These are phyloP conservation scores for Blastobotrys mokoenaii DNA, from an alignment of 805 yeast species.

Conservation along the genomic window DNA sequence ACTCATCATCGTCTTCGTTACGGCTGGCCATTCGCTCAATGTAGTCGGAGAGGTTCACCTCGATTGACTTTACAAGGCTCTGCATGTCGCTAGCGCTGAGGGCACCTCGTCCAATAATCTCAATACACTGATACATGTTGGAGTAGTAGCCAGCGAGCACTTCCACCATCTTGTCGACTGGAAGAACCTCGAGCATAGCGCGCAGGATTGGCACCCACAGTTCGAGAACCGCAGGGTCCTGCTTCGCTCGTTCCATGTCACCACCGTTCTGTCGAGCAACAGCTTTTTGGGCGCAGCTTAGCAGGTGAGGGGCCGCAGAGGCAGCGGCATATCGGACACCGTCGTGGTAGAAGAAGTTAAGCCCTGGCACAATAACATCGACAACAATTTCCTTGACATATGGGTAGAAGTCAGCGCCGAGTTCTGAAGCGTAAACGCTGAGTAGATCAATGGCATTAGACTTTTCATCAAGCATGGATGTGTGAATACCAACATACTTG, in stretches of 20 bases:
- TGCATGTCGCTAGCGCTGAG: constrained; percentile 44
- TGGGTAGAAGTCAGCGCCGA: constrained; percentile 74
- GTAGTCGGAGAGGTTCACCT: constrained; percentile 54
- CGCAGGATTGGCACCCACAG: constrained; percentile 66
- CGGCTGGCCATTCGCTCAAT: constrained; percentile 55
- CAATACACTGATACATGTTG: constrained; percentile 58
- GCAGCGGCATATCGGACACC: constrained; percentile 93
- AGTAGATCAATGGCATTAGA: constrained; percentile 85
- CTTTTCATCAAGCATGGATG: constrained; percentile 90
- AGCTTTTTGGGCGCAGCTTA: constrained; percentile 49
- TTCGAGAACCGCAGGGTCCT: constrained; percentile 44
- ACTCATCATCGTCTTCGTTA: constrained; percentile 50
- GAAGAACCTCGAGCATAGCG: constrained; percentile 58
- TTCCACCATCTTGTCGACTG: constrained; percentile 77
- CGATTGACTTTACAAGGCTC: constrained; percentile 50
- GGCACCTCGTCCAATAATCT: constrained; percentile 53
- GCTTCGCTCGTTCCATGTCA: constrained; percentile 27
- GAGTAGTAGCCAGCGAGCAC: constrained; percentile 69
- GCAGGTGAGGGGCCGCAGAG: constrained; percentile 66
- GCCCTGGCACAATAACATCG: constrained; percentile 78
- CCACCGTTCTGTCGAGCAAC: constrained; percentile 47
- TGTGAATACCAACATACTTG: constrained; percentile 88
- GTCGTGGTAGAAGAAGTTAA: constrained; percentile 86
- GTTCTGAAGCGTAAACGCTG: constrained; percentile 73
- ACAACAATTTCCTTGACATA: constrained; percentile 71